Conservation (phyloP, 1,139 yeast species). For the Candida labiduridarum region DNA sequence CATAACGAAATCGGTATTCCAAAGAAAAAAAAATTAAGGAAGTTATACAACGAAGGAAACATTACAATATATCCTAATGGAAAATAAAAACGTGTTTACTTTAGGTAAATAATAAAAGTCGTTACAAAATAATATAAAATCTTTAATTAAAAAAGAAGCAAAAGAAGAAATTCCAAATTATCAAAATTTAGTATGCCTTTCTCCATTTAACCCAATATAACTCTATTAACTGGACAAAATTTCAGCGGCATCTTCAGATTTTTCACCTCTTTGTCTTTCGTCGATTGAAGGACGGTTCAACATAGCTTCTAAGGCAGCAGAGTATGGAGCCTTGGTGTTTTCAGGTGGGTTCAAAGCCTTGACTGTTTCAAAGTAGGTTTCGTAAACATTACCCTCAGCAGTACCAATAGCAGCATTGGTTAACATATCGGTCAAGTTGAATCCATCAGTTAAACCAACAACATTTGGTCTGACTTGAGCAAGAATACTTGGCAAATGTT, state of each 20-base stretch:
- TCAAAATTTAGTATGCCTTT: background rate
- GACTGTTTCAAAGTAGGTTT: constrained; percentile 62
- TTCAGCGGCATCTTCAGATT: constrained; percentile 37
- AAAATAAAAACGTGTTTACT: no score
- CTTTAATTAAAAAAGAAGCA: no score
- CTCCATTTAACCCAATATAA: background rate
- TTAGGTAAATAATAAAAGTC: no score
- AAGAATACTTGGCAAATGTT: constrained; percentile 46
- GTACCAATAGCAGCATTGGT: constrained; percentile 83
- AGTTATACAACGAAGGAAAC: no score
- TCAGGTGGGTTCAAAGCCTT: constrained; percentile 55
- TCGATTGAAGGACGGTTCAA: constrained; percentile 52
- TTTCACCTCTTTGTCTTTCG: constrained; percentile 51
- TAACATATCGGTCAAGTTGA: constrained; percentile 79
- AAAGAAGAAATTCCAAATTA: background rate
- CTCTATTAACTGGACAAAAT: constrained; percentile 26
- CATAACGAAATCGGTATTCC: no score
- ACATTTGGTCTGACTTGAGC: constrained; percentile 64
- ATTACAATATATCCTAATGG: no score
- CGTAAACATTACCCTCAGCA: constrained; percentile 83
- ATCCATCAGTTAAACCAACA: constrained; percentile 81
- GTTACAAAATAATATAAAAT: no score
- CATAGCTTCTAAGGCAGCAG: constrained; percentile 49
- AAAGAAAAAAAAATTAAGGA: no score
- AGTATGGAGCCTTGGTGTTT: constrained; percentile 61